Percentiles rank a stretch among this genome's conserved stretches.
Evolutionary conservation across 345 rosid species (phyloP).

Genomic region (Brassica rapa): DNA sequence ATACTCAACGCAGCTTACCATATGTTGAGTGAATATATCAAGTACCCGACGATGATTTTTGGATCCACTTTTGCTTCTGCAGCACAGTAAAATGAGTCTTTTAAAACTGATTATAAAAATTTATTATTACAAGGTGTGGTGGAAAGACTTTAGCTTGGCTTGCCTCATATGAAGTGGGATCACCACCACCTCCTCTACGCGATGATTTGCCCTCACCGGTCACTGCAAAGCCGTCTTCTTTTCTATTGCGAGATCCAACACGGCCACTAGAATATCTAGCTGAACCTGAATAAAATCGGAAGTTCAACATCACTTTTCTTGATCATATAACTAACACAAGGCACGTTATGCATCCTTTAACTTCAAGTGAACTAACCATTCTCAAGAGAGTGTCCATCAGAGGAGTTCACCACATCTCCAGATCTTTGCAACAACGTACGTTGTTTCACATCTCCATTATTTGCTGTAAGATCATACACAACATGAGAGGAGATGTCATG

Average conservation of each 20-base stretch:
- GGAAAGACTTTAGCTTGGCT: conserved; percentile 22
- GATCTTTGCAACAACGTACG: conserved; percentile 28
- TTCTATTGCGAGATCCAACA: conserved; percentile 39
- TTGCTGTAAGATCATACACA: conserved; percentile 32
- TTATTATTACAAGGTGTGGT: not conserved
- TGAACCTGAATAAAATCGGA: conserved; percentile 44
- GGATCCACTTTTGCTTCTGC: conserved; percentile 90
- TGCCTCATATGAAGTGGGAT: conserved; percentile 63
- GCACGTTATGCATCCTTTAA: not conserved
- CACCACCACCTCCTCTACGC: conserved; percentile 51
- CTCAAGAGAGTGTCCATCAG: conserved; percentile 41
- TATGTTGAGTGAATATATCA: conserved; percentile 42
- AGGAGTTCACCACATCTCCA: conserved; percentile 24
- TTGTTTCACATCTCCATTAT: conserved; percentile 45
- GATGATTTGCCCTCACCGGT: conserved; percentile 57
- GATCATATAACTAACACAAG: not conserved
- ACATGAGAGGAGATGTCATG: conserved; percentile 8
- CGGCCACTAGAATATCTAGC: conserved; percentile 46
- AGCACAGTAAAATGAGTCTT: conserved; percentile 22
- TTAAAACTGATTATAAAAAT: conserved; percentile 12
- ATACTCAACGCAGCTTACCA: conserved; percentile 32
- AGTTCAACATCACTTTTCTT: conserved; percentile 2
- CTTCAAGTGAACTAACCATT: conserved; percentile 43
- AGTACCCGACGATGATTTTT: conserved; percentile 65
- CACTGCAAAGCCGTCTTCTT: conserved; percentile 43